Evolutionary conservation across 2,329 filamentous ascomycete genomes (phyloP).

Genomic region (Orbilia blumenaviensis): DNA sequence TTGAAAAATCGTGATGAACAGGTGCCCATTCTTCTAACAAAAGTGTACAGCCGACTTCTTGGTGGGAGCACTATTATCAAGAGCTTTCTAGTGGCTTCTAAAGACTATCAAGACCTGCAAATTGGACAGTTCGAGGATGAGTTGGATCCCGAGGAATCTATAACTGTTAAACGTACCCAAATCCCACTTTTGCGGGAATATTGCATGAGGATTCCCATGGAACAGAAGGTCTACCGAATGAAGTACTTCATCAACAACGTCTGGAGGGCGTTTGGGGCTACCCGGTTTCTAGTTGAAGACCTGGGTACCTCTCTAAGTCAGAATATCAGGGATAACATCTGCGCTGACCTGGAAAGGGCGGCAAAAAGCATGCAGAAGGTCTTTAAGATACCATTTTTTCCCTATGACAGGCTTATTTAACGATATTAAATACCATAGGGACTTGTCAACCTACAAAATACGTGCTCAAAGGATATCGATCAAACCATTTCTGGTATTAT

Average conservation of each 20-base stretch:
- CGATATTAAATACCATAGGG: not conserved
- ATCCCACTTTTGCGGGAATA: slow-evolving; percentile 27
- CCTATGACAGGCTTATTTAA: not conserved
- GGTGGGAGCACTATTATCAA: slow-evolving; percentile 3
- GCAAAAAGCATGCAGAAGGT: slow-evolving; percentile 12
- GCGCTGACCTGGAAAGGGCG: slow-evolving; percentile 14
- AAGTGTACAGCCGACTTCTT: not conserved
- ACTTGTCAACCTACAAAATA: not conserved
- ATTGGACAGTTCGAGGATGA: not conserved
- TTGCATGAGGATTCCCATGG: slow-evolving; percentile 16
- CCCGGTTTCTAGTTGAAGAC: slow-evolving; percentile 21
- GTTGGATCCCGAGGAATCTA: not conserved
- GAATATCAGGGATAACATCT: slow-evolving; percentile 12
- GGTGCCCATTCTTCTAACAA: slow-evolving; percentile 3
- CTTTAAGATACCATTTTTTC: not conserved
- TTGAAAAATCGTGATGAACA: not conserved
- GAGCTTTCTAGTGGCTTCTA: slow-evolving; percentile 31
- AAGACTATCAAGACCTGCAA: slow-evolving; percentile 31
- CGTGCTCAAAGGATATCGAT: not conserved
- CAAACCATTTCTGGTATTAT: not conserved
- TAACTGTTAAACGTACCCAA: not conserved
- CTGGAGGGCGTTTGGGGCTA: slow-evolving; percentile 10
- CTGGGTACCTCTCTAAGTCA: not conserved
- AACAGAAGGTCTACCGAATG: slow-evolving; percentile 13
- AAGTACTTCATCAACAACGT: slow-evolving; percentile 22